These are phyloP conservation scores for Chlamydomonas incerta DNA, from an alignment of 139 green algal genomes.

Conservation along the genomic window DNA sequence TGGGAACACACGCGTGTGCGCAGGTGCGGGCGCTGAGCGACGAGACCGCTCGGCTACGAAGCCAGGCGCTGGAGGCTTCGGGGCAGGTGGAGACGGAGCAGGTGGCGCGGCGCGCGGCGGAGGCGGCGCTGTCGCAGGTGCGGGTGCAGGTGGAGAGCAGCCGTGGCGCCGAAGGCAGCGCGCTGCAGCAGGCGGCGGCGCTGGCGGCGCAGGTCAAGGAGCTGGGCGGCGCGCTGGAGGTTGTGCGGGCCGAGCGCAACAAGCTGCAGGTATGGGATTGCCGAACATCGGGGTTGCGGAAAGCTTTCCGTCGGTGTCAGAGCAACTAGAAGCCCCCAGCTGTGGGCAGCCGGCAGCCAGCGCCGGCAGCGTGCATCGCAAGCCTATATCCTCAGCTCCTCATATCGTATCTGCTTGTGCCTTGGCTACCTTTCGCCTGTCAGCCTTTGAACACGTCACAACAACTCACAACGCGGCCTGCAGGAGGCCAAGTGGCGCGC, in stretches of 20 bases:
- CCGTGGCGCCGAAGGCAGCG: slow-evolving; percentile 21
- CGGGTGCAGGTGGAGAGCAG: slow-evolving; percentile 38
- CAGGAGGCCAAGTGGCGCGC: slow-evolving; percentile 47
- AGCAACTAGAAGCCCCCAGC: too few species aligned
- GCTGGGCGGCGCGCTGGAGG: slow-evolving; percentile 18
- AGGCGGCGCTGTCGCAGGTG: slow-evolving; percentile 33
- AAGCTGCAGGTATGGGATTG: slow-evolving; percentile 44
- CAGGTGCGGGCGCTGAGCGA: slow-evolving; percentile 48
- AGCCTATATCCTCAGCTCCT: too few species aligned
- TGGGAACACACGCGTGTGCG: too few species aligned
- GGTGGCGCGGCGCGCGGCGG: slow-evolving; percentile 21
- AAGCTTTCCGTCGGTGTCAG: too few species aligned
- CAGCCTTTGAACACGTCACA: too few species aligned
- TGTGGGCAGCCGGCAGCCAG: too few species aligned
- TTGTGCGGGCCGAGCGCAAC: slow-evolving; percentile 36
- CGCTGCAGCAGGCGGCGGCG: slow-evolving; percentile 35
- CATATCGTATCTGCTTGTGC: too few species aligned
- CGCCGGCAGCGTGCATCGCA: too few species aligned
- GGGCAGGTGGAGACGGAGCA: slow-evolving; percentile 43
- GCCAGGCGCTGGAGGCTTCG: slow-evolving; percentile 31
- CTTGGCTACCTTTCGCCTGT: too few species aligned
- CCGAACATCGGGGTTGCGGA: too few species aligned
- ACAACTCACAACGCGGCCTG: neutral
- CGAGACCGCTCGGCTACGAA: slow-evolving; percentile 39
- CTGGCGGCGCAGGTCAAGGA: slow-evolving; percentile 38